Evolutionary conservation across 805 yeast species (phyloP), one percentile per base, ranked within the genome.

Genomic region (Sungouiozyma ichnusensis): DNA sequence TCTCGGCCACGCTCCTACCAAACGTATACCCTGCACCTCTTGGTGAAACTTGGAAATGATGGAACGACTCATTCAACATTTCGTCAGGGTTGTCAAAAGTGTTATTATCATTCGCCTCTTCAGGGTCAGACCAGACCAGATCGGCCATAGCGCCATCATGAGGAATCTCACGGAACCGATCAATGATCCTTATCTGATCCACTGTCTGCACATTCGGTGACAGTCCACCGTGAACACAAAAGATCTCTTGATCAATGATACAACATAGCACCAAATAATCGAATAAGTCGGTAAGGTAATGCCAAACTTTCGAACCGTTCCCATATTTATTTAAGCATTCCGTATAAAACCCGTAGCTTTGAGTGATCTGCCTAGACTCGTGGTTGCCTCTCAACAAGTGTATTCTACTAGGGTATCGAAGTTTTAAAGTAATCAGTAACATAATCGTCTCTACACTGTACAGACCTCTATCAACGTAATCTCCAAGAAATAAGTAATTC

Each of bases 121-220:
- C 97, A 0, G 99, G 99, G 57, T 92, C 99, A 17, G 92, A 81
- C 99, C 99, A 92, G 16, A 92, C 97, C 39, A 92, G 67, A 61
- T 92, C 99, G 1, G 98, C 98, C 97, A 92, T 92, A 14, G 97
- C 95, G 0, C 99, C 99, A 60, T 92, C 98, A 53, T 94, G 98
- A 0, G 99, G 99, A 11, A 94, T 86, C 60, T 92, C 99, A 49
- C 80, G 76, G 58, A 87, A 90, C 45, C 99, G 62, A 62, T 92
- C 98, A 7, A 94, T 80, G 14, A 92, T 79, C 48, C 83, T 72
- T 40, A 92, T 85, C 50, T 94, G 97, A 58, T 92, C 97, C 17
- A 92, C 73, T 6, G 92, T 84, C 57, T 90, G 97, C 37, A 94
- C 85, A 48, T 87, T 85, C 0, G 99, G 99, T 3, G 95, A 85